Base-by-base conservation (phyloP, 2,329 filamentous ascomycete genomes). In the Ciborinia camelliae region DNA sequence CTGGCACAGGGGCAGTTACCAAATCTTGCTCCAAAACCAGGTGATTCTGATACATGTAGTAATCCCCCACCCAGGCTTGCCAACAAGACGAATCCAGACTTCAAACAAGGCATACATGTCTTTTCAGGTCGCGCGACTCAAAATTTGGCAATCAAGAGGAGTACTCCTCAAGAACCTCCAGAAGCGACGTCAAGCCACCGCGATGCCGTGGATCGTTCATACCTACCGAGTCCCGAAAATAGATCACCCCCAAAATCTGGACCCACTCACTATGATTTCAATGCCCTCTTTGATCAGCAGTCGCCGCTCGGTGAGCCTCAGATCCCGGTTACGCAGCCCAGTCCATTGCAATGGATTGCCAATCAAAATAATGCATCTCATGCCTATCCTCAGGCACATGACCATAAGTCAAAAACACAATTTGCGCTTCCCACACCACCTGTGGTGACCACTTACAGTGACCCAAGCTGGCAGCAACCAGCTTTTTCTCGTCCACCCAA, bases 251-350 rank as follows among this genome's bases (percentile, higher is more conserved):
- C 62, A 18, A 62, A 51, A 20, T 55, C 55, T 23, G 50, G 62
- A 45, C 60, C 63, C n/a, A 63, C 65, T 57, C 70, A 73, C 28
- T 72, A 72, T 65, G 69, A 71, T 47, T 72, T 72, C 43, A 53
- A 72, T 45, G 67, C 69, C 53, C 63, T 71, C 2, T 43, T 59
- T 59, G 55, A 45, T 23, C 53, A 43, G 20, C 30, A 41, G 23
- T 23, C 50, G 32, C 30, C 60, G 15, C n/a, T 7, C 30, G 55
- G 23, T 8, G 23, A 57, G 20, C 26, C 26, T 37, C 30, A 26
- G 9, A 47, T 23, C 20, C 8, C 37, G 4, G 10, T 37, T 45
- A 39, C 30, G 41, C 39, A 57, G 9, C 41, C 30, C 1, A 53
- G 28, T 45, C 50, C 39, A 10, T 20, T 30, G n/a, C 37, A 37